Evolutionary conservation across 768 basidiomycete species (phyloP), one percentile per base, ranked within the genome.

Genomic region (Macrolepiota albuminosa): DNA sequence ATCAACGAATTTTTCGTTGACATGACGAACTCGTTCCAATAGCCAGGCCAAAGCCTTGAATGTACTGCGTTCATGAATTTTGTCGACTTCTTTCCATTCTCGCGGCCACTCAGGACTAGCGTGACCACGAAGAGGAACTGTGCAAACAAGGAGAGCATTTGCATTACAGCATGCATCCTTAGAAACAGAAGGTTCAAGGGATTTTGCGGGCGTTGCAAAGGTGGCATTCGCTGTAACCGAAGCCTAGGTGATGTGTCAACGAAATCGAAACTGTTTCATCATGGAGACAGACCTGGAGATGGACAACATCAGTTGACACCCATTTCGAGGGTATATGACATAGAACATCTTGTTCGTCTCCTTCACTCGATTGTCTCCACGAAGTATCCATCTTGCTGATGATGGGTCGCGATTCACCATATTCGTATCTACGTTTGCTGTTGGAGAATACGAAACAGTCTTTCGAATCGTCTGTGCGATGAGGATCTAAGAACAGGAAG

Each of bases 21-120:
- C 83, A 59, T 86, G 83, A 13, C 90, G 85, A 61, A 95, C 81
- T 53, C 93, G 85, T 68, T 95, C 91, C 26, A 93, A 76, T 21
- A 97, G 74, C 95, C 95, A 98, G 2, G 93, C 89, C 16, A 96
- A 69, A 5, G 86, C 78, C 61, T 84, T 84, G 78, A 95, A 96
- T 1, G 86, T 88, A 11, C 82, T 76, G 4, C 94, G 86, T 68
- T 96, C 92, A 65, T 95, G 88, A 9, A 93, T 77, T 64, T 91
- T 88, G 71, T 96, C 93, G 47, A 98, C 84, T 65, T 93, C 89
- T 45, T 73, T 76, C 93, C 92, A 97, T 6, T 67, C 84, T 34
- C 76, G 78, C 6, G 89, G 84, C 95, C 95, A 98, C 66, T 93
- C 88, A 1, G 82, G 68, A 33, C 88, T 88, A 14, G 86, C 88